phyloP scores from a whole-genome alignment of 2,329 filamentous ascomycete genomes.

The Fusarium sp. region DNA sequence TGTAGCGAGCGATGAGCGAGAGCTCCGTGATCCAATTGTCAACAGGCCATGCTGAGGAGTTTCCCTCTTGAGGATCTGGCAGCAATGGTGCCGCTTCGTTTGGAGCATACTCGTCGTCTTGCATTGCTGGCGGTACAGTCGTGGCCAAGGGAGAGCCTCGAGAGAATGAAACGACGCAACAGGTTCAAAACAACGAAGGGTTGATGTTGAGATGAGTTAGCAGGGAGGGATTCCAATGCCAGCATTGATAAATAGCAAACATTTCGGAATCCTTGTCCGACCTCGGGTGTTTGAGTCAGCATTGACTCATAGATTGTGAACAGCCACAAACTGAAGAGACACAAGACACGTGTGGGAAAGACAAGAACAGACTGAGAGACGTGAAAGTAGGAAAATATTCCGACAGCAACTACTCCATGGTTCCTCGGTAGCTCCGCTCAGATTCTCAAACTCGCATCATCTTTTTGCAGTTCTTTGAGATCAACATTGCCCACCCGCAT shows the following conservation, averaged over 20 bases:
- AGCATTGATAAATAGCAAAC: too few relatives aligned
- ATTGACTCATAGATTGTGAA: background rate
- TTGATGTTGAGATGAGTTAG: background rate
- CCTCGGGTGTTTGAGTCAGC: constrained; percentile 1
- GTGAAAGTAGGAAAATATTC: background rate
- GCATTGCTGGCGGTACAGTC: constrained; percentile 14
- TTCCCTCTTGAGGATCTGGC: background rate
- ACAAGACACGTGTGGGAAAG: background rate
- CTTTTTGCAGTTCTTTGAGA: background rate
- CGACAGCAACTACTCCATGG: too few relatives aligned
- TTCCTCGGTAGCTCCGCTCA: background rate
- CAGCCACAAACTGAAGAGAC: background rate
- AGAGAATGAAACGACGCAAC: background rate
- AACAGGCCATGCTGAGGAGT: background rate
- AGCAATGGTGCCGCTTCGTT: constrained; percentile 32
- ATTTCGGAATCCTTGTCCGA: too few relatives aligned
- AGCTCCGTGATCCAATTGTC: constrained; percentile 27
- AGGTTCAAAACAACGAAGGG: background rate
- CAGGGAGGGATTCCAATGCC: too few relatives aligned
- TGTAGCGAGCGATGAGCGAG: constrained; percentile 38
- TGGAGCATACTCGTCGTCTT: background rate
- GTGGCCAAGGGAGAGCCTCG: background rate
- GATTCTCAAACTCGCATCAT: constrained; percentile 11
- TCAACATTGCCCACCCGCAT: background rate
- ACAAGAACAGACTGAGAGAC: background rate